Conservation (phyloP, 2,329 filamentous ascomycete genomes). For the Epichloe festucae region DNA sequence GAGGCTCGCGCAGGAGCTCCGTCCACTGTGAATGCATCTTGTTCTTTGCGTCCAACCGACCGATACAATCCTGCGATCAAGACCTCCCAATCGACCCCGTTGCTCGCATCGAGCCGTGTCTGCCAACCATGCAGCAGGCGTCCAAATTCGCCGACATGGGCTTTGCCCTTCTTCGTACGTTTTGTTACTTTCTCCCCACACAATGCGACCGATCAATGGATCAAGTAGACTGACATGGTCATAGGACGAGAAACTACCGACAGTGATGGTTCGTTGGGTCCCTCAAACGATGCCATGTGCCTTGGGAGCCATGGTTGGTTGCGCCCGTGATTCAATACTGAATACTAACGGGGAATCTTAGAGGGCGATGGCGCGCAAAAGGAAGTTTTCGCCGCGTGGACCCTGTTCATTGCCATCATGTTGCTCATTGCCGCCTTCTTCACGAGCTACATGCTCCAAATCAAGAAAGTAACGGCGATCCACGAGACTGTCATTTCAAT, state of each 20-base stretch:
- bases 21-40: background rate
- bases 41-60: background rate
- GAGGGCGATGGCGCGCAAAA: slow-evolving; percentile 75
- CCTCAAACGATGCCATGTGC: background rate
- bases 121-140: slow-evolving; percentile 13
- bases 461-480: slow-evolving; percentile 91
- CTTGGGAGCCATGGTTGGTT: slow-evolving; percentile 2
- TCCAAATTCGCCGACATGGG: slow-evolving; percentile 17
- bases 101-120: background rate
- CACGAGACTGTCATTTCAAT: slow-evolving; percentile 98
- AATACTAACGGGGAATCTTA: slow-evolving; percentile 17
- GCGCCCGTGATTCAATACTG: background rate
- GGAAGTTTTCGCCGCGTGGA: slow-evolving; percentile 93
- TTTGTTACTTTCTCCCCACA: background rate
- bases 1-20: slow-evolving; percentile 12
- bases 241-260: slow-evolving; percentile 16
- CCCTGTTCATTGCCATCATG: slow-evolving; percentile 90
- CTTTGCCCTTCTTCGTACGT: slow-evolving; percentile 21
- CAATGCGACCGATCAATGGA: background rate
- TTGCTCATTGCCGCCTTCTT: slow-evolving; percentile 91
- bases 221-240: background rate
- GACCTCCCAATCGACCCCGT: background rate
- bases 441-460: slow-evolving; percentile 91
- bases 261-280: slow-evolving; percentile 18
- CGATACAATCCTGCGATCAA: background rate